These are phyloP conservation scores for Acanthamoeba culbertsoni DNA, from an alignment of 208 protist genomes.

Conservation along the genomic window DNA sequence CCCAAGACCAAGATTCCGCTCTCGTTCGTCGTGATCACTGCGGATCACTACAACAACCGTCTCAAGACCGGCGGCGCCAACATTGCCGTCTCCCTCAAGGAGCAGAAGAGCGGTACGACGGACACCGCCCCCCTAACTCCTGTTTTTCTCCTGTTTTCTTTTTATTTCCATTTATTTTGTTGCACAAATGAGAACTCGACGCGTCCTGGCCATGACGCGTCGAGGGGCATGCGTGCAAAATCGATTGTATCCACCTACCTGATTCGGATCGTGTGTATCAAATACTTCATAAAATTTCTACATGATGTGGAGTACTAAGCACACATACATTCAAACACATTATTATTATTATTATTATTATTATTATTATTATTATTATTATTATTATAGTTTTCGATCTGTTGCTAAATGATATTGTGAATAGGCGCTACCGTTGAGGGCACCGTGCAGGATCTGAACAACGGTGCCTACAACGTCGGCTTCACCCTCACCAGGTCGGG, in stretches of 20 bases:
- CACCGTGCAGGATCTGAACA: constrained; percentile 17
- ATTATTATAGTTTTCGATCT: not conserved
- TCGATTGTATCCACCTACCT: not conserved
- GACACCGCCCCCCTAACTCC: too few species aligned
- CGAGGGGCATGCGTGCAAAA: constrained; percentile 3
- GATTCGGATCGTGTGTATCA: not conserved
- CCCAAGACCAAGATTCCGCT: not conserved
- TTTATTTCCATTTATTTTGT: not conserved
- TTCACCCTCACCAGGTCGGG: constrained; percentile 22
- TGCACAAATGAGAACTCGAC: not conserved
- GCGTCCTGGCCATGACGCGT: not conserved
- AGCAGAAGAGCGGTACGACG: constrained; percentile 11
- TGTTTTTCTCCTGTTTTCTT: not conserved
- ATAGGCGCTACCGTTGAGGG: not conserved
- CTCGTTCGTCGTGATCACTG: not conserved
- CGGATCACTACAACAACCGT: constrained; percentile 18
- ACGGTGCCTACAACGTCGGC: constrained; percentile 26
- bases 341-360: not conserved
- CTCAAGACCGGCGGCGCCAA: not conserved
- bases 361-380: not conserved
- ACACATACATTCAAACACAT: not conserved
- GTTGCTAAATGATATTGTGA: not conserved
- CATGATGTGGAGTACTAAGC: not conserved
- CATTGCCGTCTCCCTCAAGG: not conserved
- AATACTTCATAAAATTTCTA: not conserved